phyloP scores from a whole-genome alignment of 179 eudicot genomes.

The Beta lomatogona region DNA sequence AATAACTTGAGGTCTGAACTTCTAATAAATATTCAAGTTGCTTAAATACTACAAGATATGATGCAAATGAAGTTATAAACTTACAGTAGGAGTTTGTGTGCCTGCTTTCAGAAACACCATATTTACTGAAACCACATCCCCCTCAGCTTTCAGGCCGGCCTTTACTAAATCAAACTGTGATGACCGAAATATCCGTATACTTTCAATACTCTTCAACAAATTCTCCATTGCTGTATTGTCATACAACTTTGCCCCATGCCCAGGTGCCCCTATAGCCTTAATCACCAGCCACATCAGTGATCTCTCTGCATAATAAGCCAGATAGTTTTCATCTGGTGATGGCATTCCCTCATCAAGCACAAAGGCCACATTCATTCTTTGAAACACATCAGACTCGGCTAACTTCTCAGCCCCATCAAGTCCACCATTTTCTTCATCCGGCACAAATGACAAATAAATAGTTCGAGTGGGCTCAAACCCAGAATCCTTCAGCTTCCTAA shows the following conservation, averaged over 20 bases:
- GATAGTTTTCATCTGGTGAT: slow-evolving; percentile 13
- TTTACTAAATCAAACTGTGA: slow-evolving; percentile 9
- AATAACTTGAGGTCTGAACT: background rate
- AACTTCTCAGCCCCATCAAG: slow-evolving; percentile 20
- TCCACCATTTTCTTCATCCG: slow-evolving; percentile 18
- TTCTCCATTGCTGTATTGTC: slow-evolving; percentile 17
- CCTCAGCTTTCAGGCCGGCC: background rate
- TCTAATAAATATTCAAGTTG: background rate
- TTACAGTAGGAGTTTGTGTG: slow-evolving; percentile 7
- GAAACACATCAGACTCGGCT: slow-evolving; percentile 12
- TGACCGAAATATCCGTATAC: background rate
- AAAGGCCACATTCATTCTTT: slow-evolving; percentile 15
- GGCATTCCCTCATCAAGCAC: slow-evolving; percentile 19
- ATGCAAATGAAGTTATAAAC: background rate
- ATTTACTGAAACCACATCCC: slow-evolving; percentile 13
- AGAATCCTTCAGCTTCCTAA: slow-evolving; percentile 10
- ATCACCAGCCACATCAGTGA: slow-evolving; percentile 16
- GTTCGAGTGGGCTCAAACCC: slow-evolving; percentile 20
- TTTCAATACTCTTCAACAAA: slow-evolving; percentile 12
- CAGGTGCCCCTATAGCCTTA: slow-evolving; percentile 11
- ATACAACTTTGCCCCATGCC: slow-evolving; percentile 18
- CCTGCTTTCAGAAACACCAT: slow-evolving; percentile 14
- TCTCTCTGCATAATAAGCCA: slow-evolving; percentile 14
- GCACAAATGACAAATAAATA: slow-evolving; percentile 13
- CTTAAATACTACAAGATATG: background rate